phyloP scores from a whole-genome alignment of 148 eudicot genomes.

The Rhododendron kiyosumense region DNA sequence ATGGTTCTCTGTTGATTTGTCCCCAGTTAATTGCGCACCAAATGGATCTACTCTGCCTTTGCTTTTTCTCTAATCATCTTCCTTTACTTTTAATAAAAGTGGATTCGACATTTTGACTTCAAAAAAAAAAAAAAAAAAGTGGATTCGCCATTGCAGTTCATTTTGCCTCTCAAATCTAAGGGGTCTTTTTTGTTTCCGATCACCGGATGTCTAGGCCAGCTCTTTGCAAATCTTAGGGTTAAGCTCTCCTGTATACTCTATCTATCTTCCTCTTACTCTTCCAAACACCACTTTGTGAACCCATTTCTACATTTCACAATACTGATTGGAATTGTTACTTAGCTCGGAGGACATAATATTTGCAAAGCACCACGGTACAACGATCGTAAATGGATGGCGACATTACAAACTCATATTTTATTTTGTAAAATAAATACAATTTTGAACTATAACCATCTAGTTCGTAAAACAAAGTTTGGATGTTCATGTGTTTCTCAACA shows the following conservation, averaged over 20 bases:
- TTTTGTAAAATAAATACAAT: background rate
- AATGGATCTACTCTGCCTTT: background rate
- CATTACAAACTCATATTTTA: background rate
- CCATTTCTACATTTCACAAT: background rate
- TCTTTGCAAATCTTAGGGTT: background rate
- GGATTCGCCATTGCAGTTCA: background rate
- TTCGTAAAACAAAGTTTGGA: background rate
- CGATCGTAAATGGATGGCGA: background rate
- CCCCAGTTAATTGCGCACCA: background rate
- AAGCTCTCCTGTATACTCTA: background rate
- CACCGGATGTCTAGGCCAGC: background rate
- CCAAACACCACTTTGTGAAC: background rate
- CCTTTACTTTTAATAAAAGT: slow-evolving; percentile 3
- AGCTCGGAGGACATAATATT: background rate
- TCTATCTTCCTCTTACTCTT: background rate
- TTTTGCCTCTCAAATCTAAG: background rate
- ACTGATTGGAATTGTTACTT: no score
- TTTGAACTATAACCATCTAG: background rate
- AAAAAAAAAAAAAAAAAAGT: background rate
- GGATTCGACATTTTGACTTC: background rate
- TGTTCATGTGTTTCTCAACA: background rate
- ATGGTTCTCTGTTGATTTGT: background rate
- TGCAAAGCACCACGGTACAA: background rate
- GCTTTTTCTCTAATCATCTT: background rate
- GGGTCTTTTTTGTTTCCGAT: no score